A percentile compares a stretch with the other conserved stretches of the same genome.
Conservation (phyloP, 1,284 basidiomycete genomes). For the Exsudoporus floridanus region DNA sequence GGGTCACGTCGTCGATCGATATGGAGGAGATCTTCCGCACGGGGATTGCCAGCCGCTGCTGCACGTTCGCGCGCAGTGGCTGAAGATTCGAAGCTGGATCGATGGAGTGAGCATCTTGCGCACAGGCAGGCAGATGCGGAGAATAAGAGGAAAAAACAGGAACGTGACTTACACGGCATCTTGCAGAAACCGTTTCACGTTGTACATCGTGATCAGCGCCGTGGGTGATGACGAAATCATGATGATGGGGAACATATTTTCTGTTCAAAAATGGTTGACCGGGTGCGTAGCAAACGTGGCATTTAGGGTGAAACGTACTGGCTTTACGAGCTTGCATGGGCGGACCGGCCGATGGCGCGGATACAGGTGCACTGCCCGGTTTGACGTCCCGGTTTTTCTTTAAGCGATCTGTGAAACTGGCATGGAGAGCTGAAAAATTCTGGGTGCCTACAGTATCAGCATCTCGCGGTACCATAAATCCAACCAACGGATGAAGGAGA, state of each 20-base stretch:
- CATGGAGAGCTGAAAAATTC: slow-evolving; percentile 72
- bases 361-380: slow-evolving; percentile 42
- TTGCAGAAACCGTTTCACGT: slow-evolving; percentile 91
- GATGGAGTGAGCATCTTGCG: background rate
- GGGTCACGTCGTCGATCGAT: slow-evolving; percentile 76
- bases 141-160: background rate
- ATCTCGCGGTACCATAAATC: background rate
- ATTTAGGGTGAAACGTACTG: slow-evolving; percentile 41
- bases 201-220: slow-evolving; percentile 95
- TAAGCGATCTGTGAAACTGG: slow-evolving; percentile 67
- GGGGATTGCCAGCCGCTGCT: slow-evolving; percentile 68
- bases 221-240: slow-evolving; percentile 96
- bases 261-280: slow-evolving; percentile 30
- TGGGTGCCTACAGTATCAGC: slow-evolving; percentile 27
- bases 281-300: too few relatives aligned
- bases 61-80: slow-evolving; percentile 70
- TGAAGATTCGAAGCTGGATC: slow-evolving; percentile 72
- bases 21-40: slow-evolving; percentile 81
- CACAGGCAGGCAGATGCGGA: background rate
- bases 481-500: background rate
- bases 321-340: slow-evolving; percentile 60
- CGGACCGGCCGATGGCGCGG: slow-evolving; percentile 43
- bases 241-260: slow-evolving; percentile 85
- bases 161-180: slow-evolving; percentile 67
- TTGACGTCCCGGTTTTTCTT: slow-evolving; percentile 70